Base-by-base conservation (phyloP, 176 grass and related monocot species). In the Oryza punctata region DNA sequence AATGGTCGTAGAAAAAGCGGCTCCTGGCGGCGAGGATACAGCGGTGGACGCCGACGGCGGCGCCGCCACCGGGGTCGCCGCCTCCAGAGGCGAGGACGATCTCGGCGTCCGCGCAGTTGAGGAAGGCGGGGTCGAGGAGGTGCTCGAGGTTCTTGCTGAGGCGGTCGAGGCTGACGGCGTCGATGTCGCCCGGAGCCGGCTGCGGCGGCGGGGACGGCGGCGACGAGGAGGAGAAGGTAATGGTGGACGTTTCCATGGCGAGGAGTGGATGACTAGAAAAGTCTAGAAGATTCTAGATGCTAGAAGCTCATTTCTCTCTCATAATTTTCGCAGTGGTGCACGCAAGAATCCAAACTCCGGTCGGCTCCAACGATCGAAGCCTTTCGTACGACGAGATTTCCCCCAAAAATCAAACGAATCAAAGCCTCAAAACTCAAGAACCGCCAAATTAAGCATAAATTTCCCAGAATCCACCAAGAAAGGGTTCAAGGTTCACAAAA, bases 21-120 rank as follows among this genome's bases (percentile, higher is more conserved):
- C 93, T 92, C 90, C 90, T 81, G 46, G 93, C 90, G 18, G 87
- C 90, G 73, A 95, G 79, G 85, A 95, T 95, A 72, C 90, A 95
- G 21, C 88, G 85, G 76, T 95, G 90, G 72, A 95, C 66, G 61
- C 79, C 87, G 59, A 92, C 85, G 25, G 65, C 67, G 63, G 69
- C 67, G 63, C 13, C 59, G 64, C 45, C 91, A 12, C 81, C 86
- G 37, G 81, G 78, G 41, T 78, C 6, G 67, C 40, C 54, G 60
- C 50, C 70, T 71, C 49, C 66, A 6, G 35, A n/a, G 32, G 90
- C 82, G 67, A 95, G 90, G 32, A 85, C 46, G 50, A 92, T 30
- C 60, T 92, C 82, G 61, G 90, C 82, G 79, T 92, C 93, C 7
- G 87, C 78, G 88, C 90, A 95, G 85, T 81, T n/a, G 82, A 92